Conservation (phyloP, 2,329 filamentous ascomycete species). For the Botryotinia calthae region DNA sequence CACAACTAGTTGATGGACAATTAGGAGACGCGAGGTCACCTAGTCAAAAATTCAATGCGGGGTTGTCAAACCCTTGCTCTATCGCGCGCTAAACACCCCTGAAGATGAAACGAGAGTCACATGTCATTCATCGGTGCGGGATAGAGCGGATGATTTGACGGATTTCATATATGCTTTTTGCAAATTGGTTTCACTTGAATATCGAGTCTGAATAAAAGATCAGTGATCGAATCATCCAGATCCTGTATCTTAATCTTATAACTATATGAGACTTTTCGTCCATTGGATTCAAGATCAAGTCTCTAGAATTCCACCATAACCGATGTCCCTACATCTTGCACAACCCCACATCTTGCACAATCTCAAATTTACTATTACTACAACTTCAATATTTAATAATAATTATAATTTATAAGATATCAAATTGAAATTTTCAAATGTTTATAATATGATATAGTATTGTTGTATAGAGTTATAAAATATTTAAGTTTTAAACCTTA, state of each 20-base stretch:
- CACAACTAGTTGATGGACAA: not conserved
- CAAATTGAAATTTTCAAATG: too few relatives aligned
- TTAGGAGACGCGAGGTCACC: not conserved
- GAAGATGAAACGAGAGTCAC: not conserved
- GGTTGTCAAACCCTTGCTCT: not conserved
- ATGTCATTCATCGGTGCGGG: not conserved
- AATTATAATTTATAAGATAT: too few relatives aligned
- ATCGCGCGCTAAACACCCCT: slow-evolving; percentile 1
- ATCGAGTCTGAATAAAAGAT: fast-evolving
- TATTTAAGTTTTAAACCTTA: too few relatives aligned
- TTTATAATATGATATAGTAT: too few relatives aligned
- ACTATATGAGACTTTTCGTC: not conserved
- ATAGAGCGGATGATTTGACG: not conserved
- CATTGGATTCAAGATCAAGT: not conserved
- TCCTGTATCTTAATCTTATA: not conserved
- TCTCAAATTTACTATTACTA: too few relatives aligned
- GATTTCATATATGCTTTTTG: not conserved
- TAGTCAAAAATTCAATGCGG: not conserved
- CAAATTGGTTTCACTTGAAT: not conserved
- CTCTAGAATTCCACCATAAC: not conserved
- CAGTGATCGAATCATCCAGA: not conserved
- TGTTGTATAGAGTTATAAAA: too few relatives aligned
- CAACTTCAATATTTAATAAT: too few relatives aligned
- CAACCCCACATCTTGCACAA: too few relatives aligned
- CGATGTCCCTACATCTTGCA: too few relatives aligned